Base-by-base conservation (phyloP, 1,284 basidiomycete genomes). In the Laetiporus sulphureus region DNA sequence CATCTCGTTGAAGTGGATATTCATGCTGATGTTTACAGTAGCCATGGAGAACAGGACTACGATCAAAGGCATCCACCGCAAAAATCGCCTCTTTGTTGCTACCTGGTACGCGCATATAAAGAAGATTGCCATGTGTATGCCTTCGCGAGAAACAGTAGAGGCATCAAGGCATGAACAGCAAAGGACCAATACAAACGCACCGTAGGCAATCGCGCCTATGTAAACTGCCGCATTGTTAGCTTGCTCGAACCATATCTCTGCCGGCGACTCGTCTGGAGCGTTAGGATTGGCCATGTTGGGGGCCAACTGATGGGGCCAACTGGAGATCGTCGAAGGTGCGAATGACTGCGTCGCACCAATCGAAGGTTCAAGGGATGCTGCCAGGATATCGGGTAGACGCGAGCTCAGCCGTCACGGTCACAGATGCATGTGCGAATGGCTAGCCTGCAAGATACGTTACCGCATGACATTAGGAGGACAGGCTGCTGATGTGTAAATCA, bases 171-270 rank as follows among this genome's bases (percentile, higher is more conserved):
- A n/a, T n/a, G n/a, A n/a, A n/a, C n/a, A n/a, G n/a, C n/a, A n/a
- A n/a, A n/a, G n/a, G n/a, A 4, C 5, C n/a, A 32, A 19, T 21
- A 31, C n/a, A 7, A 42, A 32, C 36, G 47, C 50, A 37, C 61
- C 61, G 41, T 60, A 63, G 1, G 53, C 57, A 12, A 61, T 50
- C n/a, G 54, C 52, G 27, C 49, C 52, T 6, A 63, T 42, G 29
- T 60, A 51, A 3, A 49, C 52, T 8, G 59, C 60, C 21, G 55
- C 56, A 6, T 63, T 49, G 50, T 55, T 60, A 21, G 58, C 58
- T 32, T 54, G 50, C 45, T 63, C 61, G 5, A 55, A 47, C 49
- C 59, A 60, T 18, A 61, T 46, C 27, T 50, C 47, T n/a, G 42
- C 30, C 20, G 40, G 24, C 23, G 54, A 35, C 47, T 53, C 52